phyloP scores from a whole-genome alignment of 345 rosid genomes.

The Ceriops zippeliana region DNA sequence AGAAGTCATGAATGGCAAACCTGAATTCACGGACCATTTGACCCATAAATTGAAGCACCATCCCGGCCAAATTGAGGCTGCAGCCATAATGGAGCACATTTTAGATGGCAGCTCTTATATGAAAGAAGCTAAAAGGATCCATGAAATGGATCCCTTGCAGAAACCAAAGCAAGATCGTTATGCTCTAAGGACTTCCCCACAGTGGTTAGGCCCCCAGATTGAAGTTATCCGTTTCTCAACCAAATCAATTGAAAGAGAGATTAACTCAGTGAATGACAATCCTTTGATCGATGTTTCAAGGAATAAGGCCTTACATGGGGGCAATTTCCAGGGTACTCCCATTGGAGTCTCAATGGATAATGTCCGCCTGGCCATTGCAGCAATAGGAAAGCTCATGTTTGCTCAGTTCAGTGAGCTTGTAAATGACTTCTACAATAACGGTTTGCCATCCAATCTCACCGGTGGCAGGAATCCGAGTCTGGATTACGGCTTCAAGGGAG shows the following conservation, averaged over 20 bases:
- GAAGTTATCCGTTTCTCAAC: conserved; percentile 24
- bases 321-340: conserved; percentile 27
- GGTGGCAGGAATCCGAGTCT: conserved; percentile 23
- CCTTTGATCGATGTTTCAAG: conserved; percentile 27
- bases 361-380: conserved; percentile 20
- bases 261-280: conserved; percentile 23
- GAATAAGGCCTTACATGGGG: conserved; percentile 24
- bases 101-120: conserved; percentile 20
- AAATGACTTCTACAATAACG: conserved; percentile 25
- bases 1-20: conserved; percentile 28
- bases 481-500: conserved; percentile 28
- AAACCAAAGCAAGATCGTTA: conserved; percentile 28
- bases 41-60: conserved; percentile 29
- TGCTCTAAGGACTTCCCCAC: conserved; percentile 24
- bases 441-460: conserved; percentile 26
- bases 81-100: conserved; percentile 29
- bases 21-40: conserved; percentile 27
- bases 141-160: conserved; percentile 26
- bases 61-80: conserved; percentile 30
- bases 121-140: conserved; percentile 21
- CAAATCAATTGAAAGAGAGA: conserved; percentile 29
- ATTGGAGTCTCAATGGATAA: conserved; percentile 28
- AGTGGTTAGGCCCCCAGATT: conserved; percentile 26
- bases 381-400: conserved; percentile 21
- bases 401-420: conserved; percentile 28